phyloP scores from a whole-genome alignment of 495 filamentous ascomycete species.

The Trichoderma virens region DNA sequence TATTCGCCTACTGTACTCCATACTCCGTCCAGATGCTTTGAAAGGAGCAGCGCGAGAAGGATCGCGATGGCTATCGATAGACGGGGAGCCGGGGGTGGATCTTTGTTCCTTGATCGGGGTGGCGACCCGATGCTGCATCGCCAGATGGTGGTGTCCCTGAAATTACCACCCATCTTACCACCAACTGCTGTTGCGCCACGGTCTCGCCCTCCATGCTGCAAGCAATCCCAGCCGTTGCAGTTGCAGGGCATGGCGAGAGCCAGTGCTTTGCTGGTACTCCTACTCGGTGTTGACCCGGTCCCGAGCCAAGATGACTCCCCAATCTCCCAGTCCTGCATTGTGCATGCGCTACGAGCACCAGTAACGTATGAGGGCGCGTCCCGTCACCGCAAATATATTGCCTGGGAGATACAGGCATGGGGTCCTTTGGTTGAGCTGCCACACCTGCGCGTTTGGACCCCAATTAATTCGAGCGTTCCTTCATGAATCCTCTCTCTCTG shows the following conservation, averaged over 20 bases:
- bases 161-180: neutral
- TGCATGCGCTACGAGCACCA: neutral
- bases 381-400: too few species aligned
- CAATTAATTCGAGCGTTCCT: too few species aligned
- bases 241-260: too few species aligned
- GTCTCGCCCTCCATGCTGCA: neutral
- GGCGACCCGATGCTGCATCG: slow-evolving; percentile 1
- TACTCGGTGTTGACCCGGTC: neutral
- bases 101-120: neutral
- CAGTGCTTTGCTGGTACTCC: too few species aligned
- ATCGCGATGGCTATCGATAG: neutral
- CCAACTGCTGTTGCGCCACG: neutral
- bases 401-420: too few species aligned
- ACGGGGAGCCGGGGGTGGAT: neutral
- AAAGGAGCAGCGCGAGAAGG: neutral
- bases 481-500: too few species aligned
- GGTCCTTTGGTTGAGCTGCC: too few species aligned
- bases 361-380: too few species aligned
- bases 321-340: neutral
- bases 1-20: neutral
- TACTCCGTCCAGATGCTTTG: neutral
- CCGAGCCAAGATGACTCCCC: neutral
- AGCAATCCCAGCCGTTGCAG: neutral
- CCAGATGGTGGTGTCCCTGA: slow-evolving; percentile 4
- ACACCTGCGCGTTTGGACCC: too few species aligned